Evolutionary conservation across 805 yeast species (phyloP).

Genomic region (Metschnikowia corniflorae): DNA sequence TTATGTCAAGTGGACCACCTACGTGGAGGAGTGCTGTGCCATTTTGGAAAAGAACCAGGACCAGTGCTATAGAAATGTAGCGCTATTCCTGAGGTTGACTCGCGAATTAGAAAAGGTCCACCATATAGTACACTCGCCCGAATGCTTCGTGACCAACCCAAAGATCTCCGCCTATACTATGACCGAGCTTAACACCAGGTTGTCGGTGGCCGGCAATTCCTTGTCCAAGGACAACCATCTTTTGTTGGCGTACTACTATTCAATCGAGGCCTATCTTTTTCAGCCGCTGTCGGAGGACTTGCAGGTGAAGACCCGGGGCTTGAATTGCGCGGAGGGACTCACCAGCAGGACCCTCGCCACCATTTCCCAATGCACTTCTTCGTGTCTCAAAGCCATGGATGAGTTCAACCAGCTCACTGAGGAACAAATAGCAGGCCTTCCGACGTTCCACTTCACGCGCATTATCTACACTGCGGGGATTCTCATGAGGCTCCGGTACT

Average conservation of each 20-base stretch:
- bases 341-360: slow-evolving; percentile 35
- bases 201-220: slow-evolving; percentile 37
- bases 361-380: slow-evolving; percentile 48
- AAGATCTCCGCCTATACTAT: slow-evolving; percentile 39
- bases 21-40: slow-evolving; percentile 57
- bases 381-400: slow-evolving; percentile 50
- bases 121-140: slow-evolving; percentile 43
- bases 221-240: slow-evolving; percentile 40
- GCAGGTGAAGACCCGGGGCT: slow-evolving; percentile 7
- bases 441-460: slow-evolving; percentile 54
- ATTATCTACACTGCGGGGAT: slow-evolving; percentile 65
- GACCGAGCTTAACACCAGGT: slow-evolving; percentile 46
- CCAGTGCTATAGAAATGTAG: slow-evolving; percentile 40
- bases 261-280: slow-evolving; percentile 64
- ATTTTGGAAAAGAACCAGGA: slow-evolving; percentile 39
- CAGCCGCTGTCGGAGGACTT: slow-evolving; percentile 45
- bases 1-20: slow-evolving; percentile 61
- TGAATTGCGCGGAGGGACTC: slow-evolving; percentile 16
- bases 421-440: slow-evolving; percentile 51
- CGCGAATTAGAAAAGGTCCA: slow-evolving; percentile 61
- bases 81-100: slow-evolving; percentile 56
- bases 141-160: slow-evolving; percentile 18
- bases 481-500: slow-evolving; percentile 53
- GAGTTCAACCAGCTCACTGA: slow-evolving; percentile 44
- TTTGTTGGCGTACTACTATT: slow-evolving; percentile 49